These are phyloP conservation scores for Rutstroemia sp. DNA, from an alignment of 2,329 filamentous ascomycete genomes.

Conservation along the genomic window DNA sequence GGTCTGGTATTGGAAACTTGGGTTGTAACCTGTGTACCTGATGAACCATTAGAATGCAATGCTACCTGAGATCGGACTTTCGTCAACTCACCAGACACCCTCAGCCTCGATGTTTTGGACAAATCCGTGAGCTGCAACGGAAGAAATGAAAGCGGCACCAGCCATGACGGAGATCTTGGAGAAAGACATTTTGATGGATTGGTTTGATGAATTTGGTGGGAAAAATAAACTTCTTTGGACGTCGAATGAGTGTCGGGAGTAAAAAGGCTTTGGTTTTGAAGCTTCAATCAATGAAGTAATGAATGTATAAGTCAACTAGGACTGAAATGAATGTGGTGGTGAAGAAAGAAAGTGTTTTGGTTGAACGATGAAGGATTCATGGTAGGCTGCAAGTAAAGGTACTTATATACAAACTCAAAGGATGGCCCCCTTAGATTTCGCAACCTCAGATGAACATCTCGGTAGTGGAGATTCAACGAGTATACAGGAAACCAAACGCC, in stretches of 20 bases:
- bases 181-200: slow-evolving; percentile 7
- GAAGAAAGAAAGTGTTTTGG: slow-evolving; percentile 1
- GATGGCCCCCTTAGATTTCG: neutral
- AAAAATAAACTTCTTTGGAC: neutral
- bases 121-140: slow-evolving; percentile 3
- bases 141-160: slow-evolving; percentile 4
- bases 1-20: neutral
- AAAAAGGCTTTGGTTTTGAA: neutral
- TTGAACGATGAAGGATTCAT: neutral
- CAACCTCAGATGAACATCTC: neutral
- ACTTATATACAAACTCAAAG: slow-evolving; percentile 1
- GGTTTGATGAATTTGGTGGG: neutral
- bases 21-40: slow-evolving; percentile 6
- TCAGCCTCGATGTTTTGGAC: slow-evolving; percentile 1
- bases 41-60: too few relatives aligned
- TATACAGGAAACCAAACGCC: neutral
- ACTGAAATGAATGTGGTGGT: slow-evolving; percentile 10
- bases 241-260: neutral
- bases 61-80: too few relatives aligned
- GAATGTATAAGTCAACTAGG: slow-evolving; percentile 2
- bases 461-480: neutral
- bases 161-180: slow-evolving; percentile 6
- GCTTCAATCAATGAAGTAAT: slow-evolving; percentile 11
- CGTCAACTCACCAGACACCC: slow-evolving; percentile 1
- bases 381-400: neutral